A percentile compares a stretch with the other conserved stretches of the same genome.
Conservation (phyloP, 495 filamentous ascomycete genomes). For the Trichoderma asperelloides region DNA sequence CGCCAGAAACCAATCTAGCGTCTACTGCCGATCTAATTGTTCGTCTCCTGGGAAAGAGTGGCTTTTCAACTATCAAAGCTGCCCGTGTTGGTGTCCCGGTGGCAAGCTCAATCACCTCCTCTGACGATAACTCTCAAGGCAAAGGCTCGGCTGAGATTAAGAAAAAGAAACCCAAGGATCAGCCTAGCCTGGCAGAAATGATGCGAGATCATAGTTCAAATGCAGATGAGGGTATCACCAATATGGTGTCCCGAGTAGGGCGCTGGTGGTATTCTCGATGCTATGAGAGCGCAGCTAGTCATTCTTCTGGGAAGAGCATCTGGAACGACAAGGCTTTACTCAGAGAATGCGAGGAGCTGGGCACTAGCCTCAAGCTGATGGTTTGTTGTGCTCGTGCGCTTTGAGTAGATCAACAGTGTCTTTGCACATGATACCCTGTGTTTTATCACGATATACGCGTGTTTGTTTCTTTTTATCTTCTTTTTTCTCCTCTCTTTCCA, state of each 20-base stretch:
- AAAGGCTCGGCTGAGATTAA: conserved; percentile 12
- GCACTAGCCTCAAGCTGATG: conserved; percentile 79
- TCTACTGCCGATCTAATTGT: conserved; percentile 73
- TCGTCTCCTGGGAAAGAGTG: conserved; percentile 62
- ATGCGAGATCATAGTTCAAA: conserved; percentile 54
- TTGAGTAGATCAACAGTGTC: conserved; percentile 27
- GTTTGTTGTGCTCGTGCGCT: conserved; percentile 72
- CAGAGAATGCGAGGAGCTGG: conserved; percentile 75
- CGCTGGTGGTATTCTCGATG: conserved; percentile 94
- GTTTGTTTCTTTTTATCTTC: not conserved
- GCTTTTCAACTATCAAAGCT: conserved; percentile 75
- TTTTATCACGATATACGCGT: not conserved
- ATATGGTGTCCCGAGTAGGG: conserved; percentile 85
- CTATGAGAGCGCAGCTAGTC: conserved; percentile 61
- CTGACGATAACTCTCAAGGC: conserved; percentile 19
- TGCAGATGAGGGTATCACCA: conserved; percentile 72
- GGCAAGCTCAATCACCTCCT: conserved; percentile 52
- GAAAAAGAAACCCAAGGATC: conserved; percentile 31
- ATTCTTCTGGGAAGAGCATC: conserved; percentile 56
- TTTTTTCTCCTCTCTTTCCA: not conserved
- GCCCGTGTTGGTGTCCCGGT: conserved; percentile 88
- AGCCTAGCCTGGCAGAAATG: conserved; percentile 58
- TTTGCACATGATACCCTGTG: conserved; percentile 31
- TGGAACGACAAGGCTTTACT: conserved; percentile 72
- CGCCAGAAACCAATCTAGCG: conserved; percentile 55